Conservation (phyloP, 2,329 filamentous ascomycete genomes). For the Nemania serpens region DNA sequence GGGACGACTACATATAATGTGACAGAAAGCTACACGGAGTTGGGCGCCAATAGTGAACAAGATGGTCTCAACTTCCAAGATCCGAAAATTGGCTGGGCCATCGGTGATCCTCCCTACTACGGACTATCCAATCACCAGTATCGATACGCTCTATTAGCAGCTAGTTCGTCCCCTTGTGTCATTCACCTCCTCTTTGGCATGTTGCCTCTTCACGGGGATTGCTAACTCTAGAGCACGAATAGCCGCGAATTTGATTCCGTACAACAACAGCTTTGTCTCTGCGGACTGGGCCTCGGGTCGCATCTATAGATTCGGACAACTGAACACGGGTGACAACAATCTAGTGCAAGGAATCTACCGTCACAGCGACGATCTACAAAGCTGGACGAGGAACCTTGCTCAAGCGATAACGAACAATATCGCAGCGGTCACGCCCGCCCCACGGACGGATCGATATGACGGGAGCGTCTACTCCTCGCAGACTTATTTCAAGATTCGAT, state of each 20-base stretch:
- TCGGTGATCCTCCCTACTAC: background rate
- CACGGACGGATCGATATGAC: background rate
- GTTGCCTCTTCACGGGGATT: background rate
- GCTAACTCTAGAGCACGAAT: background rate
- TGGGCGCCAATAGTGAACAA: background rate
- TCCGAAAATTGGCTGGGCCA: background rate
- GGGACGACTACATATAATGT: background rate
- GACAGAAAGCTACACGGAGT: background rate
- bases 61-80: background rate
- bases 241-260: background rate
- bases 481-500: constrained; percentile 2
- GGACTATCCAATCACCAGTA: background rate
- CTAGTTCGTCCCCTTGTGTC: background rate
- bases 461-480: background rate
- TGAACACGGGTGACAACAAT: background rate
- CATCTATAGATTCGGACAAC: background rate
- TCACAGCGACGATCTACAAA: background rate
- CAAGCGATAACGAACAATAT: constrained; percentile 1
- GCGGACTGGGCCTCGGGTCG: background rate
- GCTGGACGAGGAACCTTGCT: background rate
- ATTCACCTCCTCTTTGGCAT: background rate
- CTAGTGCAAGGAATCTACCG: background rate
- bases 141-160: background rate
- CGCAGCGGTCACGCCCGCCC: background rate
- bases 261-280: background rate